phyloP scores from a whole-genome alignment of 768 basidiomycete genomes.

The Pulveroboletus sp. region DNA sequence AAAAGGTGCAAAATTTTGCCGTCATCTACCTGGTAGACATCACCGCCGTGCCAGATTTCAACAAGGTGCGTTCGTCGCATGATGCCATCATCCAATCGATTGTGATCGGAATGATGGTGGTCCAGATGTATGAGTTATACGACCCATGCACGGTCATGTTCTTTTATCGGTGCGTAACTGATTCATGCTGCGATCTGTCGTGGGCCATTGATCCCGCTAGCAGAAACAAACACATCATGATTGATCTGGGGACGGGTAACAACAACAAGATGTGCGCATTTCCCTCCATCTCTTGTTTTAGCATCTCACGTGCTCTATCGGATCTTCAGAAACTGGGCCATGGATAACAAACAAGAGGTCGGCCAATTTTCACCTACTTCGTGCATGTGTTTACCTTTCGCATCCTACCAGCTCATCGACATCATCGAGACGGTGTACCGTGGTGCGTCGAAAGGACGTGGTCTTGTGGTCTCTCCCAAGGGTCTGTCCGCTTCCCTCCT shows the following conservation, averaged over 20 bases:
- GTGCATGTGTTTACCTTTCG: not conserved
- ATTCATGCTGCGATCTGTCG: not conserved
- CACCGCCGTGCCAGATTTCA: slow-evolving; percentile 96
- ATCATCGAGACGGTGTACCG: slow-evolving; percentile 98
- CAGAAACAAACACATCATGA: slow-evolving; percentile 99
- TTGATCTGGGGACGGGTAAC: slow-evolving; percentile 98
- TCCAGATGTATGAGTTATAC: slow-evolving; percentile 97
- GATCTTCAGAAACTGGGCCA: slow-evolving; percentile 88
- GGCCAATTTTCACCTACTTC: slow-evolving; percentile 11
- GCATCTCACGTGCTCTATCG: not conserved
- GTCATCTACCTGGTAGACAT: slow-evolving; percentile 96
- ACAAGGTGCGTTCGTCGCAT: slow-evolving; percentile 61
- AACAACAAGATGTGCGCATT: slow-evolving; percentile 93
- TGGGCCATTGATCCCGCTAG: not conserved
- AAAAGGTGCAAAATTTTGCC: slow-evolving; percentile 98
- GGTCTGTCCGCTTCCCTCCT: slow-evolving; percentile 43
- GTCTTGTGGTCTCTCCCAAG: slow-evolving; percentile 96
- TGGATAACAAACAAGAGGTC: slow-evolving; percentile 98
- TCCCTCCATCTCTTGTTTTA: not conserved
- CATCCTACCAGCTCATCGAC: slow-evolving; percentile 77
- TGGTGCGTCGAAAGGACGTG: slow-evolving; percentile 95
- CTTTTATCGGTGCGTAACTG: slow-evolving; percentile 78
- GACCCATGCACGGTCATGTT: slow-evolving; percentile 98
- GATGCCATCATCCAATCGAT: not conserved
- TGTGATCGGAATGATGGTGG: not conserved